Conservation (phyloP, 768 basidiomycete species). For the Tylopilus plumbeoviolaceoides region DNA sequence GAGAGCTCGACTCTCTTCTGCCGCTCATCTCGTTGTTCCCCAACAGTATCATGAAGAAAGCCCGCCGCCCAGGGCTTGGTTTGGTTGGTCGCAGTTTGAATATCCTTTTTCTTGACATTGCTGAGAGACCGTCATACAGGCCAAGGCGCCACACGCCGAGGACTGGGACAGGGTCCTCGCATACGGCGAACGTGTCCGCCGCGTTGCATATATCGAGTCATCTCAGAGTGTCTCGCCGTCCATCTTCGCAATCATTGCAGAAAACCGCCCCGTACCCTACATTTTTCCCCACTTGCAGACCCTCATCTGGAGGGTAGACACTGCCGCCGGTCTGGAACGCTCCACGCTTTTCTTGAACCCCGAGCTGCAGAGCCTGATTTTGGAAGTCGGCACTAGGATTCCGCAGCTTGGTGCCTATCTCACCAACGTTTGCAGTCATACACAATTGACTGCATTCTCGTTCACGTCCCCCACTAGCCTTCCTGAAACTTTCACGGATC, state of each 20-base stretch:
- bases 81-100: constrained; percentile 47
- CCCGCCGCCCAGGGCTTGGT: constrained; percentile 69
- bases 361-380: constrained; percentile 52
- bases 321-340: constrained; percentile 59
- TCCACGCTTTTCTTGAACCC: constrained; percentile 63
- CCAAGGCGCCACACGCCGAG: constrained; percentile 54
- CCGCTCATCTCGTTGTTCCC: constrained; percentile 75
- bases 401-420: constrained; percentile 62
- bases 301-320: constrained; percentile 71
- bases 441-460: constrained; percentile 62
- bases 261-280: constrained; percentile 56
- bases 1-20: constrained; percentile 69
- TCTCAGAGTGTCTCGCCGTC: constrained; percentile 59
- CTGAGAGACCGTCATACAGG: constrained; percentile 34
- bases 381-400: constrained; percentile 58
- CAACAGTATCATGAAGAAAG: constrained; percentile 59
- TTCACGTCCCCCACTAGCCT: constrained; percentile 66
- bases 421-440: constrained; percentile 57
- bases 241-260: constrained; percentile 64
- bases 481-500: constrained; percentile 67
- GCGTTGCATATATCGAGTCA: constrained; percentile 66
- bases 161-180: constrained; percentile 67
- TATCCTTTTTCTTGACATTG: background rate
- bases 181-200: constrained; percentile 65
- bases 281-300: constrained; percentile 68